Base-by-base conservation (phyloP, 2,329 filamentous ascomycete genomes). In the Pseudocercospora cruenta region DNA sequence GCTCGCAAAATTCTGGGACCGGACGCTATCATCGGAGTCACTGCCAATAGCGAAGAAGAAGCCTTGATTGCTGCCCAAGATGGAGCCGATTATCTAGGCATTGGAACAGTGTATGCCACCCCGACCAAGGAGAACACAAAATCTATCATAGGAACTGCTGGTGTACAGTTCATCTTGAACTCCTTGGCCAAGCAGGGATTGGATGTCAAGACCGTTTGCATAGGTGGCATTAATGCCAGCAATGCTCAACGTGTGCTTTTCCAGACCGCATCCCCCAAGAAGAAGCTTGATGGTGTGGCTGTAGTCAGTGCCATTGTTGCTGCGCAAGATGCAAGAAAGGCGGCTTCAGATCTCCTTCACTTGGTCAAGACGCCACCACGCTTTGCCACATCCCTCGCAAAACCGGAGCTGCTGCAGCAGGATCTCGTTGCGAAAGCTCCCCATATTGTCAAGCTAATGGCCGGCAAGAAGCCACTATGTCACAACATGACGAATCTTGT, bases 401-500 rank as follows among this genome's bases (percentile, higher is more conserved):
- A 69, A 21, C 75, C 79, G 3, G 76, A 16, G 68, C 77, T 69
- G 69, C 73, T 69, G 62, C 73, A 61, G 3, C 69, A 69, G 24
- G 70, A 71, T 31, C 71, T 79, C 55, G 59, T 76, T 47, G 43
- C 65, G 16, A 70, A 61, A 45, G 73, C 72, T 9, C 76, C 77
- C 31, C 63, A 33, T 3, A 71, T 78, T 19, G 82, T 96, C 51
- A 82, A 81, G 66, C 82, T 84, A 5, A 85, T 97, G 57, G 86
- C 86, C 4, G 77, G 82, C 2, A 83, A 80, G 51, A 89, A 86
- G 64, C 93, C 94, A 0, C 84, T 98, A 22, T 69, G 67, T 59
- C 94, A 98, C 80, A 97, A 97, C 80, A 98, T 98, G 92, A 98
- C 95, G 61, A 98, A 98, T 77, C 85, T 94, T 60, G 94, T 98